These are phyloP conservation scores for Aspergillus phoenicis DNA, from an alignment of 2,329 filamentous ascomycete genomes.

Conservation along the genomic window DNA sequence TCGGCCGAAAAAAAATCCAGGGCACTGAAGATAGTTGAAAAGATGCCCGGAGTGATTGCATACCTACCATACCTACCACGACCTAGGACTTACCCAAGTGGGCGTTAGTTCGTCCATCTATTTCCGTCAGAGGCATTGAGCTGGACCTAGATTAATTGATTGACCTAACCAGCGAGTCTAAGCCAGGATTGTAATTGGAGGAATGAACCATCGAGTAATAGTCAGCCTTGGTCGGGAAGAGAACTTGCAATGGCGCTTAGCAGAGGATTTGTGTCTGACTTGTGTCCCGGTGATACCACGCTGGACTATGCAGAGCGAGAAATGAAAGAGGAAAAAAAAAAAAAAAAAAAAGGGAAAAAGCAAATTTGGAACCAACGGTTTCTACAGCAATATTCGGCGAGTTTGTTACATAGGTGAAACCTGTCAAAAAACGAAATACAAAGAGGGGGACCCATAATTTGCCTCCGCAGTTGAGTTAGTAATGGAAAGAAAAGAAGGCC, in stretches of 20 bases:
- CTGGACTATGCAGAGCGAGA: background rate
- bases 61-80: constrained; percentile 2
- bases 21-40: background rate
- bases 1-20: background rate
- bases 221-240: background rate
- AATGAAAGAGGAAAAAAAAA: background rate
- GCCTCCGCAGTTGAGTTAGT: constrained; percentile 8
- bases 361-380: constrained; percentile 7
- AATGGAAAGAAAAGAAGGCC: constrained; percentile 11
- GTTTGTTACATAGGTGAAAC: constrained; percentile 18
- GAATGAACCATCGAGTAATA: background rate
- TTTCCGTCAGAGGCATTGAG: background rate
- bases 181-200: background rate
- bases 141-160: background rate
- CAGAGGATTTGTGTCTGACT: too few species aligned
- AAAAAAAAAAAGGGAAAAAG: too few species aligned
- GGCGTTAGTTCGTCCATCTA: background rate
- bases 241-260: background rate
- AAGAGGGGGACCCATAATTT: background rate
- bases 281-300: too few species aligned
- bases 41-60: background rate
- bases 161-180: background rate
- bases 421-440: constrained; percentile 19
- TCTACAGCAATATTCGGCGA: constrained; percentile 10
- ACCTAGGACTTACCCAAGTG: background rate